These are phyloP conservation scores for Eucalyptus paniculata DNA, from an alignment of 345 rosid species.

Conservation along the genomic window DNA sequence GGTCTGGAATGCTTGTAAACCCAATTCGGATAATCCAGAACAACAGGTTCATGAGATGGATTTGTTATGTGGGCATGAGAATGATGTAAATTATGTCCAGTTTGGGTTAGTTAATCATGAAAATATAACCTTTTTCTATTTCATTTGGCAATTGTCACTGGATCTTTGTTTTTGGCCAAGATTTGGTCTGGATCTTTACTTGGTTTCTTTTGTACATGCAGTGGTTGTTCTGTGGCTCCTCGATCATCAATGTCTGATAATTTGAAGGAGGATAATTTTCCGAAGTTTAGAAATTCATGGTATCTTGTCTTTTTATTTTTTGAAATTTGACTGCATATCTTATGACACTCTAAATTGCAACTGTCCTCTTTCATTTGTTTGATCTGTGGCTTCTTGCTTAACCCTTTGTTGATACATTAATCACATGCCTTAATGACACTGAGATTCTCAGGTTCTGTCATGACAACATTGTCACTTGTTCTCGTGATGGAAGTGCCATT, in stretches of 20 bases:
- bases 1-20: constrained; percentile 94
- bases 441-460: constrained; percentile 68
- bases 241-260: constrained; percentile 60
- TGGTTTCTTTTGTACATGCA: constrained; percentile 13
- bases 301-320: not conserved
- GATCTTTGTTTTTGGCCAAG: constrained; percentile 6
- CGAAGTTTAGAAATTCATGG: constrained; percentile 92
- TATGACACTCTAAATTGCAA: not conserved
- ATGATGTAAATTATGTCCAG: constrained; percentile 96
- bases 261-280: constrained; percentile 77
- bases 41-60: constrained; percentile 92
- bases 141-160: not conserved
- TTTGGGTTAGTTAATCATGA: constrained; percentile 49
- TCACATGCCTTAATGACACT: not conserved
- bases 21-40: constrained; percentile 44
- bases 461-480: constrained; percentile 94
- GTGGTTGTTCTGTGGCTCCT: constrained; percentile 88
- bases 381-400: not conserved
- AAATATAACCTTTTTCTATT: not conserved
- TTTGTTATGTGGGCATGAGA: constrained; percentile 85
- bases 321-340: not conserved
- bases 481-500: constrained; percentile 99
- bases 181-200: not conserved
- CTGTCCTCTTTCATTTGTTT: not conserved
- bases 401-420: not conserved